Evolutionary conservation across 2,329 filamentous ascomycete species (phyloP).

Genomic region (Orbilia javanica): DNA sequence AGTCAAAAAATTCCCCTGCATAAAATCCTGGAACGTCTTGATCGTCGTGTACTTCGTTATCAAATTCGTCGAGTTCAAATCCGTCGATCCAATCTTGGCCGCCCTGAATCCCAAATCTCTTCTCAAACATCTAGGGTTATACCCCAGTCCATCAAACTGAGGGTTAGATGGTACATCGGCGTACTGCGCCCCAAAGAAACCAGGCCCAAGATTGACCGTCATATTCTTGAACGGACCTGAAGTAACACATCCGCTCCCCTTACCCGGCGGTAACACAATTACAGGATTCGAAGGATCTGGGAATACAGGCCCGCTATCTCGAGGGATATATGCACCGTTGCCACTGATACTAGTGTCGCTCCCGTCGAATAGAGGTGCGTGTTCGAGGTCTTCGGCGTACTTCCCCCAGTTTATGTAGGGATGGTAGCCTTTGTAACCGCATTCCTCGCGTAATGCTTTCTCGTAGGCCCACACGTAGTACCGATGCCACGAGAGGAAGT

Average conservation of each 20-base stretch:
- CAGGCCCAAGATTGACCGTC: constrained; percentile 65
- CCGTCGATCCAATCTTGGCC: constrained; percentile 39
- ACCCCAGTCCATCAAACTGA: constrained; percentile 57
- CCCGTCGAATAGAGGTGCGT: constrained; percentile 69
- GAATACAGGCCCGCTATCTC: constrained; percentile 59
- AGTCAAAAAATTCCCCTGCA: constrained; percentile 66
- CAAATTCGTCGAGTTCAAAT: constrained; percentile 48
- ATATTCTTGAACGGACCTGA: constrained; percentile 66
- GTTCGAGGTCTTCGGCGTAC: constrained; percentile 64
- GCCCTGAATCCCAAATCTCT: constrained; percentile 63
- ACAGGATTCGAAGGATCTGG: constrained; percentile 61
- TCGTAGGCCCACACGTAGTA: constrained; percentile 66
- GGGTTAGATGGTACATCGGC: constrained; percentile 52
- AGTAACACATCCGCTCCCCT: constrained; percentile 65
- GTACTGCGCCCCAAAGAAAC: constrained; percentile 41
- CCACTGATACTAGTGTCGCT: constrained; percentile 67
- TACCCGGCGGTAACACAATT: constrained; percentile 66
- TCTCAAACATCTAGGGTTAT: constrained; percentile 65
- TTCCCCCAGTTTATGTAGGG: constrained; percentile 69
- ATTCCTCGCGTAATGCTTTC: constrained; percentile 66
- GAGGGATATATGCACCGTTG: constrained; percentile 65
- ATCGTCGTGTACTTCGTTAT: constrained; percentile 62
- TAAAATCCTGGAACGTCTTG: constrained; percentile 67
- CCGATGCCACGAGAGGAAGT: constrained; percentile 67
- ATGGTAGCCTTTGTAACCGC: constrained; percentile 66